Percentiles rank a stretch among this genome's conserved stretches.
Conservation (phyloP, 2,329 filamentous ascomycete genomes). For the Westerdykella ornata region DNA sequence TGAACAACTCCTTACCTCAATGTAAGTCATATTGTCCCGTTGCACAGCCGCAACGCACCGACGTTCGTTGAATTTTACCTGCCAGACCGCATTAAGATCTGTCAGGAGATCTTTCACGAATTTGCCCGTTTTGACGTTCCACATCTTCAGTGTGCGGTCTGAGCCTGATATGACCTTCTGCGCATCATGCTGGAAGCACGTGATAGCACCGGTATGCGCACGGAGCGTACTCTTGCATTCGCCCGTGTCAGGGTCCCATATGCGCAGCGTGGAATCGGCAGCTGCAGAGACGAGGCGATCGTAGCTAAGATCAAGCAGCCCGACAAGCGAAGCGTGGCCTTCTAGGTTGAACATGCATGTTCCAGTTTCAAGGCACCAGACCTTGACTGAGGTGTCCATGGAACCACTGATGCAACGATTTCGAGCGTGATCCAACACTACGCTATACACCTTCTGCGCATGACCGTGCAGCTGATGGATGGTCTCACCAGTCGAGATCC, state of each 20-base stretch:
- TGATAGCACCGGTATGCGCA: constrained; percentile 94
- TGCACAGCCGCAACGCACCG: constrained; percentile 95
- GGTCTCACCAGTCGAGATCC: constrained; percentile 88
- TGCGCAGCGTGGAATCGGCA: constrained; percentile 87
- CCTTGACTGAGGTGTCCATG: constrained; percentile 97
- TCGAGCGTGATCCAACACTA: constrained; percentile 83
- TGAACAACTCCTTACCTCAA: constrained; percentile 60
- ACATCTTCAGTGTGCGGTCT: constrained; percentile 96
- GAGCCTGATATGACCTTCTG: constrained; percentile 96
- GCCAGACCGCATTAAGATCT: constrained; percentile 95
- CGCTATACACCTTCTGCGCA: constrained; percentile 90
- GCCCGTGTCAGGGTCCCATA: constrained; percentile 93
- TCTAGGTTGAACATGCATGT: constrained; percentile 82
- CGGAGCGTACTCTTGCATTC: constrained; percentile 84
- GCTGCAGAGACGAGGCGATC: constrained; percentile 90
- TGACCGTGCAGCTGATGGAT: constrained; percentile 81
- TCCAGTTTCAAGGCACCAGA: constrained; percentile 89
- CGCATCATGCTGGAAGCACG: constrained; percentile 95
- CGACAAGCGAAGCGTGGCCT: constrained; percentile 86
- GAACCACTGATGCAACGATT: constrained; percentile 96
- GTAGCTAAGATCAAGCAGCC: constrained; percentile 80
- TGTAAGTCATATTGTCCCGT: constrained; percentile 83
- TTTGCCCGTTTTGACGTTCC: constrained; percentile 88
- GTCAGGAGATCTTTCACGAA: constrained; percentile 89
- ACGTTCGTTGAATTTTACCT: constrained; percentile 94